These are phyloP conservation scores for Lactarius tabidus DNA, from an alignment of 768 basidiomycete species.

Conservation along the genomic window DNA sequence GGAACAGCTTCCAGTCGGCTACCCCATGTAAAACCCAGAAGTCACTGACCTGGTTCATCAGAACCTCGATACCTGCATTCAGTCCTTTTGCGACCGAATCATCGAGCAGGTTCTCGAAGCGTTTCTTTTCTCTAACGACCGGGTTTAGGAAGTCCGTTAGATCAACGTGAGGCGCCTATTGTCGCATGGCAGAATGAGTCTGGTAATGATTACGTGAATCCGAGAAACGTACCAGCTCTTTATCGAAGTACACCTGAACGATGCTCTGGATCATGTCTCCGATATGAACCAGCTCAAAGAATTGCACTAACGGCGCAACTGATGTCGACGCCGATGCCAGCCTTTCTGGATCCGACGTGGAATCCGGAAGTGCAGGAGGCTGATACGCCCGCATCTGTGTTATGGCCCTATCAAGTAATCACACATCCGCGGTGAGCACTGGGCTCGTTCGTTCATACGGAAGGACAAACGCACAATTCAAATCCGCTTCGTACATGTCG, in stretches of 20 bases:
- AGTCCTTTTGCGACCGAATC: slow-evolving; percentile 91
- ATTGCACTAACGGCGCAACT: slow-evolving; percentile 91
- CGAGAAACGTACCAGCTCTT: slow-evolving; percentile 65
- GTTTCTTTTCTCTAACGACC: slow-evolving; percentile 95
- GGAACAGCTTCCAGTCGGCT: slow-evolving; percentile 5
- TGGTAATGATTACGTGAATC: neutral
- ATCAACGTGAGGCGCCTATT: slow-evolving; percentile 82
- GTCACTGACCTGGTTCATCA: slow-evolving; percentile 81
- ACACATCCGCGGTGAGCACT: neutral
- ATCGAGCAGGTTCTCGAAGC: slow-evolving; percentile 88
- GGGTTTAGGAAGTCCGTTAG: slow-evolving; percentile 89
- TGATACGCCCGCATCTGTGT: slow-evolving; percentile 87
- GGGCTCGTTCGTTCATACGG: neutral
- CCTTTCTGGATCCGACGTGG: slow-evolving; percentile 61
- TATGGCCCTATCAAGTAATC: slow-evolving; percentile 56
- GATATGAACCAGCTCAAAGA: slow-evolving; percentile 95
- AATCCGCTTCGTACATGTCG: slow-evolving; percentile 83
- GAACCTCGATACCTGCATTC: slow-evolving; percentile 91
- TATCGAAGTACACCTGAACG: slow-evolving; percentile 98
- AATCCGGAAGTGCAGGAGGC: slow-evolving; percentile 60
- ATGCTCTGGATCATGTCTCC: slow-evolving; percentile 98
- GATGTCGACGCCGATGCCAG: slow-evolving; percentile 18
- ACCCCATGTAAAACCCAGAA: neutral
- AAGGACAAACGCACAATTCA: slow-evolving; percentile 30
- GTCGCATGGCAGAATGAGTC: neutral